phyloP scores from a whole-genome alignment of 2,329 filamentous ascomycete genomes.

The Ascochyta koolunga region DNA sequence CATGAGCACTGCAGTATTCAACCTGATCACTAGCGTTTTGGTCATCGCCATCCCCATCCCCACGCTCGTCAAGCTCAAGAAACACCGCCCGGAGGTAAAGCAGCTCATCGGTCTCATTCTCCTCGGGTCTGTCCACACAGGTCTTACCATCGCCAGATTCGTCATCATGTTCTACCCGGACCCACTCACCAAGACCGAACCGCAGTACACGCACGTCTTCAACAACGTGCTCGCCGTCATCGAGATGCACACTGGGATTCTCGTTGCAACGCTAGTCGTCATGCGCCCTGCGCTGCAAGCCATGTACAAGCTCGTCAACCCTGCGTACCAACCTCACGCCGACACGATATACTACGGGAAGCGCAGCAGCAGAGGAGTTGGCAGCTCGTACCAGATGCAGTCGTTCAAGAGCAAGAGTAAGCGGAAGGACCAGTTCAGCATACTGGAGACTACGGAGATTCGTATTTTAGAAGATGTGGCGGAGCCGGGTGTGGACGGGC shows the following conservation, averaged over 20 bases:
- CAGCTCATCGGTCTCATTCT: conserved; percentile 13
- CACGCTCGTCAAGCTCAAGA: conserved; percentile 13
- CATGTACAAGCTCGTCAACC: not conserved
- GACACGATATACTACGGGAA: conserved; percentile 5
- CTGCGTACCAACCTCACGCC: not conserved
- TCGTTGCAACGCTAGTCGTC: conserved; percentile 16
- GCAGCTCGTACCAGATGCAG: conserved; percentile 5
- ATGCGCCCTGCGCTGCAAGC: conserved; percentile 16
- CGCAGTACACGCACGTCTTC: conserved; percentile 18
- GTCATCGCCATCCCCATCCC: conserved; percentile 18
- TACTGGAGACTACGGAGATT: conserved; percentile 18
- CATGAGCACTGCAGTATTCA: conserved; percentile 20
- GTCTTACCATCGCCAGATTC: conserved; percentile 15
- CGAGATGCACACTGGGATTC: conserved; percentile 19
- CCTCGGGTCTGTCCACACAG: conserved; percentile 11
- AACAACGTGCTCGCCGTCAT: conserved; percentile 12
- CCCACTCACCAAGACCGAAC: conserved; percentile 13
- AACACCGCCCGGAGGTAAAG: conserved; percentile 15
- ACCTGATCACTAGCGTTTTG: conserved; percentile 11
- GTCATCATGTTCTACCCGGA: conserved; percentile 19
- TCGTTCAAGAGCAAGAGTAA: not conserved
- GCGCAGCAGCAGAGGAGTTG: not conserved
- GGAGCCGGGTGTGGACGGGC: not conserved
- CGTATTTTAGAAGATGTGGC: conserved; percentile 1
- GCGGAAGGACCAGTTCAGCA: conserved; percentile 11